These are phyloP conservation scores for Limnomonas spitsbergensis DNA, from an alignment of 139 green algal species.

Conservation along the genomic window DNA sequence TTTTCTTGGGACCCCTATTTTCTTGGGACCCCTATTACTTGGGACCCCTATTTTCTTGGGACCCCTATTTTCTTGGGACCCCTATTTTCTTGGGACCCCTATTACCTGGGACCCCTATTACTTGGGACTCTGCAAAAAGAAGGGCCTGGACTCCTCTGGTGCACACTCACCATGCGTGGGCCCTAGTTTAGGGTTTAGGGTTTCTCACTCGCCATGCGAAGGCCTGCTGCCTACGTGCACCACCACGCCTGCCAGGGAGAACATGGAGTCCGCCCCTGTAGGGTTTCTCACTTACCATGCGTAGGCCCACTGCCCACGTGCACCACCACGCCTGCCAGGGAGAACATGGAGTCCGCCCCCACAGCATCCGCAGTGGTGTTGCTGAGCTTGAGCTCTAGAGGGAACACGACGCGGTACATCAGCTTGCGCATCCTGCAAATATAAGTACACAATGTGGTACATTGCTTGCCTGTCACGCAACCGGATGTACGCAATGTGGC, in stretches of 20 bases:
- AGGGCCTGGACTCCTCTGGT: too few relatives aligned
- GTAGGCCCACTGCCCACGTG: slow-evolving; percentile 78
- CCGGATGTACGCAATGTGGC: slow-evolving; percentile 96
- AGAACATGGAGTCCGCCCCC: slow-evolving; percentile 69
- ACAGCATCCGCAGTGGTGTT: slow-evolving; percentile 74
- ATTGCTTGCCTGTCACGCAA: too few relatives aligned
- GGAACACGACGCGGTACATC: slow-evolving; percentile 95
- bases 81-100: too few relatives aligned
- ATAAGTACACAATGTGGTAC: too few relatives aligned
- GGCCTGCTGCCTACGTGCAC: slow-evolving; percentile 63
- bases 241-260: slow-evolving; percentile 88
- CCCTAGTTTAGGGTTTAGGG: too few relatives aligned
- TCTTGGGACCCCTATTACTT: too few relatives aligned
- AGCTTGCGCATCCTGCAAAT: slow-evolving; percentile 82
- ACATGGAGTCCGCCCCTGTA: slow-evolving; percentile 60
- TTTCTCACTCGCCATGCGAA: neutral
- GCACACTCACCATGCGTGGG: too few relatives aligned
- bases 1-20: too few relatives aligned
- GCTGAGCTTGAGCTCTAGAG: slow-evolving; percentile 90
- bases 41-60: too few relatives aligned
- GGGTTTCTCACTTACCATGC: slow-evolving; percentile 6
- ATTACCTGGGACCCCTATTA: too few relatives aligned
- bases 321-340: slow-evolving; percentile 90
- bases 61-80: too few relatives aligned
- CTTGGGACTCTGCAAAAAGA: too few relatives aligned